Conservation (phyloP, 306 rosid species). For the Vigna angularis region DNA sequence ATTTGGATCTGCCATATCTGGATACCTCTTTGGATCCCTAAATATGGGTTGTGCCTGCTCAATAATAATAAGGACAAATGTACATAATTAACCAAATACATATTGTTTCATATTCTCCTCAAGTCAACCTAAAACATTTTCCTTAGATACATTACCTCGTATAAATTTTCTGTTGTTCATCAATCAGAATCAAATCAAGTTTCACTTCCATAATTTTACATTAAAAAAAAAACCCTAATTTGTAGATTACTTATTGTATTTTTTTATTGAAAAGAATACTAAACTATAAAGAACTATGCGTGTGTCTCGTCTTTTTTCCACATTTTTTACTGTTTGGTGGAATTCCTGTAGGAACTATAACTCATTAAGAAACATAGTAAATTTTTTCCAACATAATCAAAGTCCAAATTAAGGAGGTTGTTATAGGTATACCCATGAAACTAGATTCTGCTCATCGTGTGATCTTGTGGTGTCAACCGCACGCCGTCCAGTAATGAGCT, state of each 20-base stretch:
- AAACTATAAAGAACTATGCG: too few species aligned
- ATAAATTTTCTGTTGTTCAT: not conserved
- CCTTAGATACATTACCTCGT: not conserved
- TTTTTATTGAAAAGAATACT: not conserved
- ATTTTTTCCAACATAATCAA: not conserved
- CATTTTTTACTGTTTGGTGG: not conserved
- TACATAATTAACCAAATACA: conserved; percentile 4
- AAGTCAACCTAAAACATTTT: not conserved
- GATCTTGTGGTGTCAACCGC: conserved; percentile 78
- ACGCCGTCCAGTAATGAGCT: conserved; percentile 86
- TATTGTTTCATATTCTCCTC: not conserved
- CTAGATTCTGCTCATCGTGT: conserved; percentile 80
- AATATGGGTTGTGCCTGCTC: conserved; percentile 85
- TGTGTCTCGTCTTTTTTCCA: not conserved
- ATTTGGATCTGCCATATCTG: conserved; percentile 76
- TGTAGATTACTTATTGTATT: not conserved
- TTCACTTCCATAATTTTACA: not conserved
- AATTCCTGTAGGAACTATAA: not conserved
- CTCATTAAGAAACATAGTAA: not conserved
- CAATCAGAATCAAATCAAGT: not conserved
- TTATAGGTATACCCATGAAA: conserved; percentile 71
- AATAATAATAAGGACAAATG: conserved; percentile 16
- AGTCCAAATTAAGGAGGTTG: not conserved
- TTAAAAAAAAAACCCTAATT: not conserved
- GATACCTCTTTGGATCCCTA: conserved; percentile 76